Evolutionary conservation across 352 stramenopile genomes (phyloP).

Genomic region (Pythium dissotocum): DNA sequence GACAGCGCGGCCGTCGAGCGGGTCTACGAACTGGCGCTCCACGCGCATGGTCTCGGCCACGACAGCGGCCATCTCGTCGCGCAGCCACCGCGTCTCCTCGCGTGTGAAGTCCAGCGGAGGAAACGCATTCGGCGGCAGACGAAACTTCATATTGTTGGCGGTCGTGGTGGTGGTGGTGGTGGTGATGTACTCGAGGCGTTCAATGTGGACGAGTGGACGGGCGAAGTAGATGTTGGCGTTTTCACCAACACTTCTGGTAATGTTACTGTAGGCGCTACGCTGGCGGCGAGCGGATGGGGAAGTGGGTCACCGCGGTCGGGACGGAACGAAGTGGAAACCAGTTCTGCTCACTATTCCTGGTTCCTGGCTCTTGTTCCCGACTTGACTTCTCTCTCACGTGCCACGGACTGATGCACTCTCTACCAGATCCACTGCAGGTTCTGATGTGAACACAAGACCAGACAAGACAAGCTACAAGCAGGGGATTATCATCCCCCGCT

Average conservation of each 20-base stretch:
- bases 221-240: background rate
- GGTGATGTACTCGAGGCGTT: background rate
- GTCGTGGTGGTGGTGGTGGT: too few relatives aligned
- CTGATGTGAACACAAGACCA: background rate
- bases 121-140: conserved; percentile 40
- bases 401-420: background rate
- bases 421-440: conserved; percentile 2
- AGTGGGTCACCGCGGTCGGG: background rate
- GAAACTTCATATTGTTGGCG: conserved; percentile 45
- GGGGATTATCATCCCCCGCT: background rate
- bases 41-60: conserved; percentile 43
- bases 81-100: conserved; percentile 32
- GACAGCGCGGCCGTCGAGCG: conserved; percentile 18
- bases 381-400: background rate
- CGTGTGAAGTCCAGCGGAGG: conserved; percentile 29
- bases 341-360: background rate
- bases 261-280: background rate
- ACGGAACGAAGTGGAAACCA: background rate
- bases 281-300: background rate
- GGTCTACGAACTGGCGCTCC: conserved; percentile 39
- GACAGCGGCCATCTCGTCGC: conserved; percentile 39
- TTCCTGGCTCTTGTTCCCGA: background rate
- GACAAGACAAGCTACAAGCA: background rate
- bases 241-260: background rate
- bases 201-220: conserved; percentile 2